Conservation (phyloP, 2,329 filamentous ascomycete genomes). For the Paracoccidioides lutzii region DNA sequence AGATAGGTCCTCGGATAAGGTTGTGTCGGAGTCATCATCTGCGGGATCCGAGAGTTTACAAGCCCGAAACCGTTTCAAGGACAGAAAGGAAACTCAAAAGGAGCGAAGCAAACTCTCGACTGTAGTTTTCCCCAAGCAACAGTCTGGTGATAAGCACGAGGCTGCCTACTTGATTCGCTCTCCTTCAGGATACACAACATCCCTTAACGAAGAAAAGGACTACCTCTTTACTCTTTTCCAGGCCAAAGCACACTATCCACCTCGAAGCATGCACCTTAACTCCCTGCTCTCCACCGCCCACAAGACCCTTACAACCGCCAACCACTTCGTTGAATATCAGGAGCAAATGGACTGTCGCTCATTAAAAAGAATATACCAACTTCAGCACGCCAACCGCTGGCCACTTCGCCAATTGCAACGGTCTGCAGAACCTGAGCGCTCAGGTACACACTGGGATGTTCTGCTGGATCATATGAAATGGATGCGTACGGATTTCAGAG, state of each 20-base stretch:
- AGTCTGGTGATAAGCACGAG: slow-evolving; percentile 36
- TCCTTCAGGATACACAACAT: slow-evolving; percentile 37
- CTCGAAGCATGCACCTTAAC: slow-evolving; percentile 42
- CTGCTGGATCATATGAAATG: slow-evolving; percentile 86
- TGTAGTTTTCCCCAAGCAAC: slow-evolving; percentile 64
- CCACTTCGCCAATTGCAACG: slow-evolving; percentile 80
- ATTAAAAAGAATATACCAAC: slow-evolving; percentile 70
- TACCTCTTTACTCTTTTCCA: slow-evolving; percentile 54
- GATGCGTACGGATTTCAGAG: slow-evolving; percentile 93
- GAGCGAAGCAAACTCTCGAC: slow-evolving; percentile 53
- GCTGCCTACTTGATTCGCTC: slow-evolving; percentile 36
- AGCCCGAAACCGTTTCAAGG: slow-evolving; percentile 31
- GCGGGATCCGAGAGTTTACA: slow-evolving; percentile 19
- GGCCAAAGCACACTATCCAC: slow-evolving; percentile 44
- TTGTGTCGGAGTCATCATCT: slow-evolving; percentile 16
- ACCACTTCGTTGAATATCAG: slow-evolving; percentile 68
- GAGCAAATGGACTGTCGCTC: slow-evolving; percentile 83
- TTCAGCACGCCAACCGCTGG: slow-evolving; percentile 88
- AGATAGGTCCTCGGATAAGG: slow-evolving; percentile 23
- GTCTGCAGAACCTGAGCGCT: slow-evolving; percentile 64
- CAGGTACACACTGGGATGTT: slow-evolving; percentile 71
- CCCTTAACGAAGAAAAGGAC: slow-evolving; percentile 38
- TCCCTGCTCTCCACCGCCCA: slow-evolving; percentile 69
- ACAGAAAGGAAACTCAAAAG: slow-evolving; percentile 46
- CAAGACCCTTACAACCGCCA: slow-evolving; percentile 78